These are phyloP conservation scores for Blastocystis hominis DNA, from an alignment of 352 stramenopile genomes.

Conservation along the genomic window DNA sequence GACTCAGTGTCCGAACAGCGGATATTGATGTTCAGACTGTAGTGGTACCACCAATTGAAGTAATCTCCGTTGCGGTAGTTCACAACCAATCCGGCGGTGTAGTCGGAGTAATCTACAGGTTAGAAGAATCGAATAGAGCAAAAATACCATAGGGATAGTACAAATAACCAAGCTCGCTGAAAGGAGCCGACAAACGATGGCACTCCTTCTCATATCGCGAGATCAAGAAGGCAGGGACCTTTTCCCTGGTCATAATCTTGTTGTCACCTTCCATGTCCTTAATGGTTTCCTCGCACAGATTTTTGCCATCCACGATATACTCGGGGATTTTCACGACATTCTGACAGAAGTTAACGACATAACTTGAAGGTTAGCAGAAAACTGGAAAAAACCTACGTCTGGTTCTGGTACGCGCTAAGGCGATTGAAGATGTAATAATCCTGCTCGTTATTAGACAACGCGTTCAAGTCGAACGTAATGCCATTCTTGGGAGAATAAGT, in stretches of 20 bases:
- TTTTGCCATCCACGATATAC: not conserved
- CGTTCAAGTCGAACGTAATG: not conserved
- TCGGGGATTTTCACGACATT: conserved; percentile 42
- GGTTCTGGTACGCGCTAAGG: not conserved
- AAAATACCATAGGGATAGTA: conserved; percentile 44
- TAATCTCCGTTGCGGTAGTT: conserved; percentile 27
- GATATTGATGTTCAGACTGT: not conserved
- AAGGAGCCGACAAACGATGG: not conserved
- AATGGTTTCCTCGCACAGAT: not conserved
- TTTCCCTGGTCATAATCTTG: not conserved
- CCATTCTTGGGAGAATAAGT: not conserved
- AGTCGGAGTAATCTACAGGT: not conserved
- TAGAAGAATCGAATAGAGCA: not conserved
- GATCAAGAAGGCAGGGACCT: conserved; percentile 30
- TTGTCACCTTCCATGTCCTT: not conserved
- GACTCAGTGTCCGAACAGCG: not conserved
- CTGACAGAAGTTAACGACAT: conserved; percentile 28
- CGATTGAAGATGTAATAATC: not conserved
- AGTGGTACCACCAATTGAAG: not conserved
- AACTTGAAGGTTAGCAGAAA: not conserved
- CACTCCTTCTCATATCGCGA: not conserved
- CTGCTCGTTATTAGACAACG: not conserved
- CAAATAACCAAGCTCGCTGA: not conserved
- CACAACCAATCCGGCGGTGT: not conserved
- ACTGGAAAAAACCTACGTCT: not conserved